phyloP scores from a whole-genome alignment of 192 early-diverging fungal species.

The Backusella psychrophila region DNA sequence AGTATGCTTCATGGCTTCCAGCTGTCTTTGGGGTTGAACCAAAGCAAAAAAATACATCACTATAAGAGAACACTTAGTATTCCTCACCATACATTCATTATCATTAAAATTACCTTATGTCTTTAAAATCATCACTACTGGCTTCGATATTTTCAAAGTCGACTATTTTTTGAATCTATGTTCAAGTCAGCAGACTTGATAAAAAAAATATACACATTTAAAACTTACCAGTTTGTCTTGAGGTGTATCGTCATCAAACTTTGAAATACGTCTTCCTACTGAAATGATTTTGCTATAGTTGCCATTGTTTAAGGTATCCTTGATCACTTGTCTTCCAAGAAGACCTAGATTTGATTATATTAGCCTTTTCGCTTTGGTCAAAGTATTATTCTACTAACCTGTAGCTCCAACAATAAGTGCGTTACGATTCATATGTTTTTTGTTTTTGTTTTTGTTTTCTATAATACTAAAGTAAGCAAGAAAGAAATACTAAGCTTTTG shows the following conservation, averaged over 20 bases:
- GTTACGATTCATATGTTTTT: not conserved
- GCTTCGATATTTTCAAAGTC: slow-evolving; percentile 72
- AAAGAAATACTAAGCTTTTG: not conserved
- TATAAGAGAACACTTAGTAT: slow-evolving; percentile 2
- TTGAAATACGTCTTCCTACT: slow-evolving; percentile 47
- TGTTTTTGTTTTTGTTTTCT: not conserved
- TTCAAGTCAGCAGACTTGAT: not conserved
- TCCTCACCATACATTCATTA: slow-evolving; percentile 18
- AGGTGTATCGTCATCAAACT: slow-evolving; percentile 39
- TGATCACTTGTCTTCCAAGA: slow-evolving; percentile 54
- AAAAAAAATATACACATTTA: too few species aligned
- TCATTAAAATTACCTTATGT: slow-evolving; percentile 37
- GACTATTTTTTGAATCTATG: slow-evolving; percentile 60
- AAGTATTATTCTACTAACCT: not conserved
- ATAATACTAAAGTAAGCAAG: not conserved
- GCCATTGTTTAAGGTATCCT: slow-evolving; percentile 46
- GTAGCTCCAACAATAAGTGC: slow-evolving; percentile 4
- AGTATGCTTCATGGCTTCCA: slow-evolving; percentile 62
- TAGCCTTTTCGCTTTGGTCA: not conserved
- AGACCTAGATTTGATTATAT: not conserved
- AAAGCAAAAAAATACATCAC: slow-evolving; percentile 69
- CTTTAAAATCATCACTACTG: slow-evolving; percentile 34
- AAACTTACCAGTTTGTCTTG: slow-evolving; percentile 39
- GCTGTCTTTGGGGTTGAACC: slow-evolving; percentile 66
- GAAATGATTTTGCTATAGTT: slow-evolving; percentile 52